These are phyloP conservation scores for Tricholoma terreum DNA, from an alignment of 768 basidiomycete genomes.

Conservation along the genomic window DNA sequence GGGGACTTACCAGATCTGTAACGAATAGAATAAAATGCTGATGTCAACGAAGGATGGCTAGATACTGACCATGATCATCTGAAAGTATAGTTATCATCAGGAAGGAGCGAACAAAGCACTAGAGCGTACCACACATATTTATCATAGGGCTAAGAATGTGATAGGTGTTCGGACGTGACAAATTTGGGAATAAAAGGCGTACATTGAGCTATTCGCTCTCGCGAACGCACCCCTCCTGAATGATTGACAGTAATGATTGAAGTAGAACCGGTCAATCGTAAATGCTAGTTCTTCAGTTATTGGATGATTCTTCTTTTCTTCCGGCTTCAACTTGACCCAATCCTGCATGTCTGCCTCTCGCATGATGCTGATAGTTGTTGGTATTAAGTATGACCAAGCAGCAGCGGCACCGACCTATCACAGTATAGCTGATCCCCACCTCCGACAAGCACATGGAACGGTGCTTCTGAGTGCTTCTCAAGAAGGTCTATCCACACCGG, in stretches of 20 bases:
- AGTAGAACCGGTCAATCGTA: slow-evolving; percentile 85
- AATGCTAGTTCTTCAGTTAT: slow-evolving; percentile 69
- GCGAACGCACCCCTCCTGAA: slow-evolving; percentile 91
- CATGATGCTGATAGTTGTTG: slow-evolving; percentile 51
- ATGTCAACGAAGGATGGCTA: slow-evolving; percentile 1
- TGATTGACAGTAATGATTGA: slow-evolving; percentile 85
- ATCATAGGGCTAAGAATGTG: slow-evolving; percentile 66
- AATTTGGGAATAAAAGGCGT: slow-evolving; percentile 29
- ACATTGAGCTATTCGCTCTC: slow-evolving; percentile 88
- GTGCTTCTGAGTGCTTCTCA: slow-evolving; percentile 68
- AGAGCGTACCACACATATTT: slow-evolving; percentile 72
- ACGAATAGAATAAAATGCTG: neutral
- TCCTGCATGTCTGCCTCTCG: slow-evolving; percentile 86
- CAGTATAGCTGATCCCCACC: slow-evolving; percentile 95
- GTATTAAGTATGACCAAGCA: neutral
- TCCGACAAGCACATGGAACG: slow-evolving; percentile 90
- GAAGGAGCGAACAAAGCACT: neutral
- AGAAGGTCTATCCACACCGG: slow-evolving; percentile 95
- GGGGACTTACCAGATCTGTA: slow-evolving; percentile 20
- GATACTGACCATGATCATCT: slow-evolving; percentile 77
- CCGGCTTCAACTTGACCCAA: slow-evolving; percentile 68
- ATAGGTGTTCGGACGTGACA: slow-evolving; percentile 5
- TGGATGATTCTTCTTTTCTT: slow-evolving; percentile 54
- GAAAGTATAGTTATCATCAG: neutral
- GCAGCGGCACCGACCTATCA: slow-evolving; percentile 50